A percentile compares a stretch with the other conserved stretches of the same genome.
Evolutionary conservation across 2,329 filamentous ascomycete genomes (phyloP).

Genomic region (Chrysosporium queenslandicum): DNA sequence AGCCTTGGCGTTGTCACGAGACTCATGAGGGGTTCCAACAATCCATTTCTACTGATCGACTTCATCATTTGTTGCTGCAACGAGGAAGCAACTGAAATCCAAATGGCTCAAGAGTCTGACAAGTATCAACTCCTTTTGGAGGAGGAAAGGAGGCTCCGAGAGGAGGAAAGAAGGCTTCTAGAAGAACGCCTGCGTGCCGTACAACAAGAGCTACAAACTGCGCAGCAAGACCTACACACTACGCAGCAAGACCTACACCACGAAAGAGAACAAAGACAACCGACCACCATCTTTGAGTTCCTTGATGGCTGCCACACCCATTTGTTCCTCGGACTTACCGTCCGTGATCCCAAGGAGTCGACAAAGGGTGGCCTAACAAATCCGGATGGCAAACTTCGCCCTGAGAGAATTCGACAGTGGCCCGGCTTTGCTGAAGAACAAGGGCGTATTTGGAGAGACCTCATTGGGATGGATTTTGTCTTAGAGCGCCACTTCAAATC

Average conservation of each 20-base stretch:
- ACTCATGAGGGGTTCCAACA: too few species aligned
- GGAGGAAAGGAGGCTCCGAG: neutral
- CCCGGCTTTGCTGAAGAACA: conserved; percentile 11
- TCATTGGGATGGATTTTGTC: conserved; percentile 10
- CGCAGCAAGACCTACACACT: neutral
- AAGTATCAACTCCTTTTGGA: conserved; percentile 2
- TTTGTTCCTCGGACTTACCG: conserved; percentile 14
- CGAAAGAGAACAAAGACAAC: neutral
- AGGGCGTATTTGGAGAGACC: conserved; percentile 12
- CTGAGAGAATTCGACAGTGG: conserved; percentile 14
- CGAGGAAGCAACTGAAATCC: neutral
- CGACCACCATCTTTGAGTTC: conserved; percentile 17
- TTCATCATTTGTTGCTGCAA: neutral
- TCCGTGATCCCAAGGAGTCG: conserved; percentile 7
- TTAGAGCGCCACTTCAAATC: conserved; percentile 13
- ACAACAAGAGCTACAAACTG: conserved; percentile 3
- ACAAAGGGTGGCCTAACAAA: conserved; percentile 15
- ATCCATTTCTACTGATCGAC: too few species aligned
- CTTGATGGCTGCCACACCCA: conserved; percentile 16
- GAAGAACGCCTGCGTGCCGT: neutral
- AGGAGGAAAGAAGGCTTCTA: conserved; percentile 1
- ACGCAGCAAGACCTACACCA: neutral
- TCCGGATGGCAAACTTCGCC: conserved; percentile 16
- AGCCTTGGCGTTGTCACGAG: too few species aligned
- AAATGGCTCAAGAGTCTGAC: conserved; percentile 1